These are phyloP conservation scores for Talaromyces rugulosus DNA, from an alignment of 2,329 filamentous ascomycete genomes.

Conservation along the genomic window DNA sequence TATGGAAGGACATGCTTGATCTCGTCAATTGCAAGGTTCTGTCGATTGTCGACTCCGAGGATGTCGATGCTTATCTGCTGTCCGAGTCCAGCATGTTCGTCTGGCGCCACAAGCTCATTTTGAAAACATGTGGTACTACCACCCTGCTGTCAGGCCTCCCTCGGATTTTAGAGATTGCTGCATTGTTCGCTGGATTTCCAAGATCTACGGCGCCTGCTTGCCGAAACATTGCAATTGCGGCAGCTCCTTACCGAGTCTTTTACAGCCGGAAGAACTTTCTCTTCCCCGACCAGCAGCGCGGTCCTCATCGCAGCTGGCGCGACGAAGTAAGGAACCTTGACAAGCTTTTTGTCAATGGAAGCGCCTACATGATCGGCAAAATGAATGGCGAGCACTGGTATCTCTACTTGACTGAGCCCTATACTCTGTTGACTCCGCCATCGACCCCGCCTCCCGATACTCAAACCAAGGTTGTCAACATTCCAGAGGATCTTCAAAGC, in stretches of 20 bases:
- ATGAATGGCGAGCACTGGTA: constrained; percentile 99
- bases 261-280: constrained; percentile 99
- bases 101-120: constrained; percentile 97
- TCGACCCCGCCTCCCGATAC: constrained; percentile 62
- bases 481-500: constrained; percentile 40
- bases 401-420: constrained; percentile 88
- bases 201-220: constrained; percentile 65
- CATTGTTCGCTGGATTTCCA: constrained; percentile 81
- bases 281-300: constrained; percentile 89
- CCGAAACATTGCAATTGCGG: constrained; percentile 67
- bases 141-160: constrained; percentile 86
- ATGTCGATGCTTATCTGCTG: constrained; percentile 92
- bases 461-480: constrained; percentile 55
- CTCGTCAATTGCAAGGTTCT: constrained; percentile 98
- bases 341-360: constrained; percentile 84
- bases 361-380: constrained; percentile 98
- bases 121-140: constrained; percentile 98
- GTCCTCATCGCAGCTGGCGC: constrained; percentile 95
- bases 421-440: constrained; percentile 74
- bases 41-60: constrained; percentile 86
- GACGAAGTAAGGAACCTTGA: constrained; percentile 92
- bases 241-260: constrained; percentile 91
- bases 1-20: constrained; percentile 96
- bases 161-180: constrained; percentile 88
- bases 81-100: constrained; percentile 99